These are phyloP conservation scores for Calonectria crousiana DNA, from an alignment of 2,329 filamentous ascomycete genomes.

Conservation along the genomic window DNA sequence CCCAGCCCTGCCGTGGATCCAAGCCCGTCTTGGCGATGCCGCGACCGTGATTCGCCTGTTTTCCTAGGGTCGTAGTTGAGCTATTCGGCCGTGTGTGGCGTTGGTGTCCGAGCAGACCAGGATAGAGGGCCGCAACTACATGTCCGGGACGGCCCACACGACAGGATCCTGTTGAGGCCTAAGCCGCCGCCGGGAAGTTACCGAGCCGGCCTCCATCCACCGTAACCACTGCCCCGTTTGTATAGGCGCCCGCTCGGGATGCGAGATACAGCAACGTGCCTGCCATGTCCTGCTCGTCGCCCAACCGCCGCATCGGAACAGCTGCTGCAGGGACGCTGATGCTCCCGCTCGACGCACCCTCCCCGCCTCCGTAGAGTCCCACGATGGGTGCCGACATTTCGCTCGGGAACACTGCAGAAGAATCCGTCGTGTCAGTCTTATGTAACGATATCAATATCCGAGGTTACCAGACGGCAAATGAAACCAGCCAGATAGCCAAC, in stretches of 20 bases:
- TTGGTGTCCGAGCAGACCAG: background rate
- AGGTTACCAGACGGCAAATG: slow-evolving; percentile 22
- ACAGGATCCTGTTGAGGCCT: slow-evolving; percentile 13
- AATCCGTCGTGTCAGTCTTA: slow-evolving; percentile 12
- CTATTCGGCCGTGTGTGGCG: background rate
- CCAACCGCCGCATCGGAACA: slow-evolving; percentile 71
- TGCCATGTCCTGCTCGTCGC: slow-evolving; percentile 71
- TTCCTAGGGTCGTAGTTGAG: slow-evolving; percentile 18
- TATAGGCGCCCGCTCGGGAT: slow-evolving; percentile 73
- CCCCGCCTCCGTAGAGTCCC: slow-evolving; percentile 51
- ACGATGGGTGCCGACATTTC: slow-evolving; percentile 70
- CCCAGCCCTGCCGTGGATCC: slow-evolving; percentile 20
- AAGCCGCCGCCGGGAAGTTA: slow-evolving; percentile 68
- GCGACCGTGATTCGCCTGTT: slow-evolving; percentile 22
- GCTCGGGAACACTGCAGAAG: slow-evolving; percentile 65
- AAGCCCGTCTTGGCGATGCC: slow-evolving; percentile 30
- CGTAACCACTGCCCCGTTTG: slow-evolving; percentile 73
- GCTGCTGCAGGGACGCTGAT: slow-evolving; percentile 52
- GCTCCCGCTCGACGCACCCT: slow-evolving; percentile 41
- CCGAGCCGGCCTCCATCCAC: slow-evolving; percentile 73
- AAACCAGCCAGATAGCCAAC: slow-evolving; percentile 34
- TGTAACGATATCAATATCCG: slow-evolving; percentile 30
- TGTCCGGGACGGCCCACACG: slow-evolving; percentile 25
- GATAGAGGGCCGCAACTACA: slow-evolving; percentile 16
- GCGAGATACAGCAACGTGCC: slow-evolving; percentile 75